Base-by-base conservation (phyloP, 2,329 filamentous ascomycete species). In the Colletotrichum navitas region DNA sequence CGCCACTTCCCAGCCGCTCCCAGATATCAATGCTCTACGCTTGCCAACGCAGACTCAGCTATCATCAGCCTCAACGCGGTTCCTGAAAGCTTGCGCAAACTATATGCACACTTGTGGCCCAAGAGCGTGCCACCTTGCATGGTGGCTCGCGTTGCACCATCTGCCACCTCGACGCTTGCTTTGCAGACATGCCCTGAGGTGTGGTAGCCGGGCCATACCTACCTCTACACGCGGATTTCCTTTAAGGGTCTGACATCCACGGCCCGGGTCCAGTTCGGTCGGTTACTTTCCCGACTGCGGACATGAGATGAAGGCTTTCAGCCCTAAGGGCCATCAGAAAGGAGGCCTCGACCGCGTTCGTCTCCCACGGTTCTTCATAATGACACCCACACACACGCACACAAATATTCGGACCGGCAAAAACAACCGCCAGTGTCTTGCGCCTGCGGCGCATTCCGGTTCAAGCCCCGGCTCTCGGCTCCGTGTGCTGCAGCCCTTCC, bases 231-330 rank as follows among this genome's bases (percentile, higher is more conserved):
- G 39, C 34, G 10, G 24, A 16, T n/a, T n/a, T 43, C 55, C 55
- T 43, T 62, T 24, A 59, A 45, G 26, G 29, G 41, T 43, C 63
- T 63, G 68, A 59, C 24, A 18, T 56, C 21, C 47, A 47, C 63
- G 63, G 32, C 45, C 52, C 59, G 52, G 52, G 24, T 49, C 32
- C 65, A 36, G 43, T 29, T 59, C 65, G 52, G 64, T 39, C 65
- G 52, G 64, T 45, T 65, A 68, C 52, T 61, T 36, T 58, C 14
- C 52, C 45, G 66, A 45, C 52, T 34, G 39, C 29, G 41, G 18
- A 68, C 56, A 58, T 49, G 43, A 59, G 65, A 63, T n/a, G 68
- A 68, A 63, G 52, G 16, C 24, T 47, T 39, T n/a, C 68, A 63
- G 39, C 52, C 59, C 49, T 36, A 18, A 1, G 55, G 43, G 41